These are phyloP conservation scores for Sporothrix pallida DNA, from an alignment of 2,329 filamentous ascomycete genomes.

Conservation along the genomic window DNA sequence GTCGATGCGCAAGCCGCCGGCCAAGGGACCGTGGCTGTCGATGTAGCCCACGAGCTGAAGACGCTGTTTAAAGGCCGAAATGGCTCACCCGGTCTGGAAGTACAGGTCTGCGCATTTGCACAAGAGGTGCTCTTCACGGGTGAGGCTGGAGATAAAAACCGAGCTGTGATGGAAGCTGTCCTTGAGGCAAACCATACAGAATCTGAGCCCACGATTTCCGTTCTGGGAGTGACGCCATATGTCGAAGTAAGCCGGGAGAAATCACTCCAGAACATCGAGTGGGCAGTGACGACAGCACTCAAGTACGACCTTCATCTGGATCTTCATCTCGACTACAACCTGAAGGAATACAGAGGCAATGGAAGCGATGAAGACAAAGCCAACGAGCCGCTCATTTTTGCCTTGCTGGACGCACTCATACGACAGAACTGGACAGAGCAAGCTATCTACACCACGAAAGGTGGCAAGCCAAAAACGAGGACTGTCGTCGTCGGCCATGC, in stretches of 20 bases:
- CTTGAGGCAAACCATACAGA: constrained; percentile 38
- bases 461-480: constrained; percentile 44
- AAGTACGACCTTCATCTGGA: constrained; percentile 63
- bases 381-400: constrained; percentile 56
- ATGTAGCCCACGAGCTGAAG: constrained; percentile 63
- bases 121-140: constrained; percentile 71
- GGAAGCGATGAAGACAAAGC: background rate
- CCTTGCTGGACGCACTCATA: constrained; percentile 59
- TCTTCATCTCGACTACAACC: constrained; percentile 74
- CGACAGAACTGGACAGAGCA: constrained; percentile 55
- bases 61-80: constrained; percentile 53
- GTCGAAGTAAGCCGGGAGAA: constrained; percentile 61
- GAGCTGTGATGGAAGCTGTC: constrained; percentile 50
- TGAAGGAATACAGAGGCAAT: constrained; percentile 49
- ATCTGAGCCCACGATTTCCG: constrained; percentile 53
- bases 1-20: constrained; percentile 64
- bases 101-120: constrained; percentile 74
- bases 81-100: constrained; percentile 48
- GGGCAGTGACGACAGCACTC: constrained; percentile 63
- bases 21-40: constrained; percentile 45
- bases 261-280: constrained; percentile 64
- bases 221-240: constrained; percentile 71
- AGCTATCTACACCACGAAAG: constrained; percentile 32
- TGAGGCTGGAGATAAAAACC: constrained; percentile 56
- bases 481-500: constrained; percentile 71